Percentiles rank a stretch among this genome's conserved stretches.
Evolutionary conservation across 2,329 filamentous ascomycete species (phyloP).

Genomic region (Neurospora sp.): DNA sequence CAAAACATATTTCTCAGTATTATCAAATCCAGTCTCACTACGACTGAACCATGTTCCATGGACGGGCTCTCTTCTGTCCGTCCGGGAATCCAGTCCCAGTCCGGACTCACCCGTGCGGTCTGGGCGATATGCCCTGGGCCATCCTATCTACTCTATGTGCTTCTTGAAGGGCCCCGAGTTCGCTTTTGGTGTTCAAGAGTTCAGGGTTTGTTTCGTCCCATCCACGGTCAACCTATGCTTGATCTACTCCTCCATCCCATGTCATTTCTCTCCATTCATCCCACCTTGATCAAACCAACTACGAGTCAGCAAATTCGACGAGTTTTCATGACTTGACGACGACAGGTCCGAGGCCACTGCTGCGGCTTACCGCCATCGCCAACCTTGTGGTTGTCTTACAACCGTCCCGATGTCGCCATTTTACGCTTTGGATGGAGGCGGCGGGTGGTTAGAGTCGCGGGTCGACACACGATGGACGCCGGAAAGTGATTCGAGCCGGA

Average conservation of each 20-base stretch:
- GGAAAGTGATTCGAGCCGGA: slow-evolving; percentile 9
- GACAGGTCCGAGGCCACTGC: slow-evolving; percentile 23
- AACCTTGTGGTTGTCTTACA: slow-evolving; percentile 17
- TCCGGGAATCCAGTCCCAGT: slow-evolving; percentile 18
- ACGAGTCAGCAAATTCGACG: slow-evolving; percentile 19
- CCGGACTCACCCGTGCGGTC: slow-evolving; percentile 16
- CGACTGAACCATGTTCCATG: slow-evolving; percentile 7
- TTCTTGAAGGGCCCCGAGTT: background rate
- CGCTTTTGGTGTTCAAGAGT: slow-evolving; percentile 22
- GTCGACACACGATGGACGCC: slow-evolving; percentile 14
- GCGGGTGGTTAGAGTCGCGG: slow-evolving; percentile 23
- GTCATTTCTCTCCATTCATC: slow-evolving; percentile 15
- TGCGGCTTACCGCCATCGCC: slow-evolving; percentile 23
- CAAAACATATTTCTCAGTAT: background rate
- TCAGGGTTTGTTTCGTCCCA: slow-evolving; percentile 36
- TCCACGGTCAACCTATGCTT: slow-evolving; percentile 27
- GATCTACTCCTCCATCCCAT: slow-evolving; percentile 17
- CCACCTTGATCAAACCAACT: slow-evolving; percentile 20
- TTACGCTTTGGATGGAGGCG: slow-evolving; percentile 15
- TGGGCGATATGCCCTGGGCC: slow-evolving; percentile 2
- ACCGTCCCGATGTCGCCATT: slow-evolving; percentile 18
- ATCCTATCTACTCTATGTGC: background rate
- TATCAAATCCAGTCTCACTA: background rate
- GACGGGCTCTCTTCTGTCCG: slow-evolving; percentile 9
- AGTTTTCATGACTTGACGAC: slow-evolving; percentile 36